Evolutionary conservation across 352 stramenopile species (phyloP).

Genomic region (Saprolegnia parasitica): DNA sequence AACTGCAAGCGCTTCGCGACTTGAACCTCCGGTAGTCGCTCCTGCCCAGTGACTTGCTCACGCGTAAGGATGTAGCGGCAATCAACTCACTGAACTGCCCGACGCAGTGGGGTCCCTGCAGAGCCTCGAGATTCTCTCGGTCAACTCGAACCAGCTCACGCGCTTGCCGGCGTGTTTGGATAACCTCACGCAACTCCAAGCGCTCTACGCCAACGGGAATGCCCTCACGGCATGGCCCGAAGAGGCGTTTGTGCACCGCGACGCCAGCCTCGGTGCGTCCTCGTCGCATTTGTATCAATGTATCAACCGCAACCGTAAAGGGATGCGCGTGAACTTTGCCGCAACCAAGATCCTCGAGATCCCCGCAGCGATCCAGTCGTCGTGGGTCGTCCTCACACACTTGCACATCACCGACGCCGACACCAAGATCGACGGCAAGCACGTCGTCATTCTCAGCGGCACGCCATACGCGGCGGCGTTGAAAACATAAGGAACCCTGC

Average conservation of each 20-base stretch:
- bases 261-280: neutral
- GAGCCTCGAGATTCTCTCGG: constrained; percentile 6
- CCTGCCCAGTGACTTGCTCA: neutral
- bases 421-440: neutral
- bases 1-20: neutral
- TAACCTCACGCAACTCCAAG: neutral
- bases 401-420: neutral
- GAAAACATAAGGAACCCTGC: neutral
- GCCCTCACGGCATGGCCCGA: neutral
- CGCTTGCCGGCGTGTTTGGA: neutral
- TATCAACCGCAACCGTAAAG: neutral
- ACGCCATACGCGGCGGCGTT: neutral
- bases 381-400: neutral
- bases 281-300: neutral
- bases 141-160: constrained; percentile 11
- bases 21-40: constrained; percentile 9
- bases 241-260: neutral
- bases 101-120: neutral
- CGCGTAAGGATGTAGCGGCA: neutral
- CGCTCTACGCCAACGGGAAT: constrained; percentile 3
- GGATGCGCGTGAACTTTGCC: constrained; percentile 2
- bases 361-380: neutral
- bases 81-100: neutral
- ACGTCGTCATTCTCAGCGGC: constrained; percentile 2
- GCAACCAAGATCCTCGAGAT: constrained; percentile 4